Conservation (phyloP, 225 moss, liverwort and hornwort genomes). For the Asterella californica region DNA sequence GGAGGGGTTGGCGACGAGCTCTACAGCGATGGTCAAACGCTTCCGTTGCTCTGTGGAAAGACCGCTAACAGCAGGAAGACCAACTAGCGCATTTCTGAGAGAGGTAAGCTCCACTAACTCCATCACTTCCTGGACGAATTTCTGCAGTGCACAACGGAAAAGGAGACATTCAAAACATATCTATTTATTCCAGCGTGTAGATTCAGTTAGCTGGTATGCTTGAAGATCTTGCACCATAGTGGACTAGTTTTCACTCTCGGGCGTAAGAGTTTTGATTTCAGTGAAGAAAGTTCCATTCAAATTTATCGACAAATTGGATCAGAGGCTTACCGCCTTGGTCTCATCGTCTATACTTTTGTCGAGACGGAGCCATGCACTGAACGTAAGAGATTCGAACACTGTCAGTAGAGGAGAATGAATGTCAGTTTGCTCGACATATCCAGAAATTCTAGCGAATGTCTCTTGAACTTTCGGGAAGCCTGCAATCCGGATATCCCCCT, state of each 20-base stretch:
- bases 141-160: slow-evolving; percentile 16
- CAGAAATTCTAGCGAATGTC: slow-evolving; percentile 79
- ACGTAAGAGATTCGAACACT: slow-evolving; percentile 71
- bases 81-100: slow-evolving; percentile 34
- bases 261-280: background rate
- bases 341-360: slow-evolving; percentile 38
- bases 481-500: slow-evolving; percentile 76
- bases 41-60: slow-evolving; percentile 48
- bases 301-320: background rate
- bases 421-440: slow-evolving; percentile 83
- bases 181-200: background rate
- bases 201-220: no score
- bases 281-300: background rate
- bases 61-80: slow-evolving; percentile 41
- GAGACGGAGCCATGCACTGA: slow-evolving; percentile 86
- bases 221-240: background rate
- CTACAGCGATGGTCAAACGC: slow-evolving; percentile 44
- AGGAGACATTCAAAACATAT: background rate
- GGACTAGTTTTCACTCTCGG: no score
- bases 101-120: slow-evolving; percentile 41
- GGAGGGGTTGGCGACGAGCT: slow-evolving; percentile 47
- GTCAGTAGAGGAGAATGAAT: slow-evolving; percentile 88
- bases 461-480: slow-evolving; percentile 70
- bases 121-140: slow-evolving; percentile 42
- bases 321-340: slow-evolving; percentile 56